A percentile compares a stretch with the other conserved stretches of the same genome.
Evolutionary conservation across 2,329 filamentous ascomycete species (phyloP).

Genomic region (Zymoseptoria passerinii): DNA sequence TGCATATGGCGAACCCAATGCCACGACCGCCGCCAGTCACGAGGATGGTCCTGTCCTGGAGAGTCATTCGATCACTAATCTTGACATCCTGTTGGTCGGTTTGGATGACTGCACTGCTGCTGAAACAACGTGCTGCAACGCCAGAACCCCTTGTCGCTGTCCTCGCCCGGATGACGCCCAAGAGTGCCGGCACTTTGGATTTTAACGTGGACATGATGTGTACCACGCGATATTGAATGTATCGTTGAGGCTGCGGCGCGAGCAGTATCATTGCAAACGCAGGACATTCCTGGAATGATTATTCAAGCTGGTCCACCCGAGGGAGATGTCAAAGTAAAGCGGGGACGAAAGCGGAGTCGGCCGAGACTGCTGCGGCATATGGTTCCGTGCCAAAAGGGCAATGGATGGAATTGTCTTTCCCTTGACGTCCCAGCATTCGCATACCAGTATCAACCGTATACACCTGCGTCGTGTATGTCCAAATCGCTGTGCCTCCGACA

Average conservation of each 20-base stretch:
- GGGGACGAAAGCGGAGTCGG: neutral
- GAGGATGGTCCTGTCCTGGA: constrained; percentile 5
- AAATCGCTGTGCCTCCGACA: neutral
- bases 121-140: neutral
- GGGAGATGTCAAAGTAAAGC: neutral
- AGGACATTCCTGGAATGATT: neutral
- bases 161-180: neutral
- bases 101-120: neutral
- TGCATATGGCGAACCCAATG: constrained; percentile 8
- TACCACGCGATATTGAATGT: neutral
- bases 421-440: neutral
- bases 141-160: neutral
- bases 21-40: constrained; percentile 8
- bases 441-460: neutral
- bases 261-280: neutral
- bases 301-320: neutral
- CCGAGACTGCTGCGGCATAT: neutral
- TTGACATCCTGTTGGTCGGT: neutral
- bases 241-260: neutral
- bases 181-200: neutral
- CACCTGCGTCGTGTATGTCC: neutral
- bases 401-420: neutral
- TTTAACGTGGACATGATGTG: neutral
- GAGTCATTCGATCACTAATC: constrained; percentile 5
- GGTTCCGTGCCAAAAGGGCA: neutral